Evolutionary conservation across 768 basidiomycete genomes (phyloP), one percentile per base, ranked within the genome.

Genomic region (Russula brevipes): DNA sequence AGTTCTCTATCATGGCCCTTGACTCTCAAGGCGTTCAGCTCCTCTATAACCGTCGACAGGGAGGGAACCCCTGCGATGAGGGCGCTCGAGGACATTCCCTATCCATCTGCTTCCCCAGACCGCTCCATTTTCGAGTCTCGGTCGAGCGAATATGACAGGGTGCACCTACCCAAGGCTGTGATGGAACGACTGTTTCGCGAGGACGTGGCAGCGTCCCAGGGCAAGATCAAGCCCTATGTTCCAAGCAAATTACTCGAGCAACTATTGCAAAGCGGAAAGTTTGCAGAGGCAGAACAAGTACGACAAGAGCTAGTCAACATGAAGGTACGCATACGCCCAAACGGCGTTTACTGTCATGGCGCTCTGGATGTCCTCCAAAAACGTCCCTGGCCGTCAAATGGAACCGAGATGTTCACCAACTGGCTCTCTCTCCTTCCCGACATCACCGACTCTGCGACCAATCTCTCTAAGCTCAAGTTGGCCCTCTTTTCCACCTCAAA

Each of bases 381-480:
- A 56, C 61, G 45, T 36, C 60, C 39, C 19, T 54, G 60, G 49
- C 59, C 60, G 24, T 67, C 69, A 42, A 60, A 71, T 31, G 72
- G 64, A 14, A 51, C 68, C 11, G 61, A 59, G 41, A 57, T 59
- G n/a, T 76, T 77, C 50, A 62, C 69, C 2, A 68, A 73, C 14
- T 85, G 83, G 83, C 68, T 81, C 56, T 71, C 74, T 5, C 73
- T 82, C 46, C 68, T 76, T 12, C 82, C 82, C 5, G 17, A 8
- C 53, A 2, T 19, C 8, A 17, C 35, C 24, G 3, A 49, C 30
- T 31, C 14, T 9, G 52, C 56, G 46, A 42, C 60, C 12, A 54
- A 66, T 14, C 69, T 79, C 64, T 49, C 69, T 16, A 46, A 57
- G 16, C 72, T 77, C 14, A 74, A 78, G 16, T 66, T 74, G n/a